Evolutionary conservation across 208 protist species (phyloP).

Genomic region (Herpetomonas samuelpessoai): DNA sequence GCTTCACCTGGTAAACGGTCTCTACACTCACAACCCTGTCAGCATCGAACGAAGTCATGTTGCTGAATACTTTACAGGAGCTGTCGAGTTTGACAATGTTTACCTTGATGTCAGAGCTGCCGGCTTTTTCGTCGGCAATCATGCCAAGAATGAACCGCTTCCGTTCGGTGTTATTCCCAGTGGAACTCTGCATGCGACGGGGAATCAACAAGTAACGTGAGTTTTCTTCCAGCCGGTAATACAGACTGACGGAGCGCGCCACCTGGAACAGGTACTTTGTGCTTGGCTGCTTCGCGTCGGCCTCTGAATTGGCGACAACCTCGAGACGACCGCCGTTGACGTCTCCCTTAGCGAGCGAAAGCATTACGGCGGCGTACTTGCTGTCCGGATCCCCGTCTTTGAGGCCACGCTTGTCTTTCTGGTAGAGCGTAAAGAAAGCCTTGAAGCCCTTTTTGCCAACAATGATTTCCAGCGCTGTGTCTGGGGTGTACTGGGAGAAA

Average conservation of each 20-base stretch:
- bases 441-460: slow-evolving; percentile 29
- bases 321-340: slow-evolving; percentile 24
- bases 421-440: slow-evolving; percentile 42
- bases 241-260: slow-evolving; percentile 34
- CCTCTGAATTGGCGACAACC: slow-evolving; percentile 29
- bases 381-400: slow-evolving; percentile 25
- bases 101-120: slow-evolving; percentile 17
- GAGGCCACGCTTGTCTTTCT: slow-evolving; percentile 57
- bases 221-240: slow-evolving; percentile 32
- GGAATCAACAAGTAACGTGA: slow-evolving; percentile 39
- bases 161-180: slow-evolving; percentile 31
- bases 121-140: slow-evolving; percentile 17
- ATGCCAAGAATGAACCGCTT: slow-evolving; percentile 45
- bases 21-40: slow-evolving; percentile 19
- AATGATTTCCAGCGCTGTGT: slow-evolving; percentile 40
- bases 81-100: slow-evolving; percentile 33
- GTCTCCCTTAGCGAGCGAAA: slow-evolving; percentile 35
- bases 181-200: slow-evolving; percentile 39
- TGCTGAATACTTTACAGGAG: slow-evolving; percentile 34
- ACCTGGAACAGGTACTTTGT: slow-evolving; percentile 40
- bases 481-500: slow-evolving; percentile 34
- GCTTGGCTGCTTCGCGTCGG: slow-evolving; percentile 38
- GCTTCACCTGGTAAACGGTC: not conserved
- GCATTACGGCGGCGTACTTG: slow-evolving; percentile 49
- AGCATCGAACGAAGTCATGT: slow-evolving; percentile 26